phyloP scores from a whole-genome alignment of 129 eudicot species.

The Logfia minima region DNA sequence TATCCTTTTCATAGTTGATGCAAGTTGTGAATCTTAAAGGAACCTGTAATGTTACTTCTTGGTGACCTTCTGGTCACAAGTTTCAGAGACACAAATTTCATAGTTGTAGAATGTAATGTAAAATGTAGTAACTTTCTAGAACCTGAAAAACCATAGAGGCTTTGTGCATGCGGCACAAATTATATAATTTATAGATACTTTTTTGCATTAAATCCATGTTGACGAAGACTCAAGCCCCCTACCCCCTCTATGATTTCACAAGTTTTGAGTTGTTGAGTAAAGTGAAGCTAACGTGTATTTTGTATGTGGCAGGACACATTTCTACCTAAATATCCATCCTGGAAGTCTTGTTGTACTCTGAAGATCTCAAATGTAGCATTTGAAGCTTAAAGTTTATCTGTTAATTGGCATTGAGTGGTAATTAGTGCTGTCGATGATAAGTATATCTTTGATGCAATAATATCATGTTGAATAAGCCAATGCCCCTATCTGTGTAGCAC shows the following conservation, averaged over 20 bases:
- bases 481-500: conserved; percentile 21
- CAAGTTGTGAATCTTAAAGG: neutral
- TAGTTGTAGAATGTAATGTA: neutral
- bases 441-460: neutral
- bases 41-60: neutral
- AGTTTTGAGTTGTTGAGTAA: no score
- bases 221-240: neutral
- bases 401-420: neutral
- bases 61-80: neutral
- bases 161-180: neutral
- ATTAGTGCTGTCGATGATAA: conserved; percentile 3
- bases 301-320: conserved; percentile 28
- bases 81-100: neutral
- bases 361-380: conserved; percentile 65
- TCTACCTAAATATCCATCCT: conserved; percentile 70
- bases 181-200: neutral
- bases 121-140: neutral
- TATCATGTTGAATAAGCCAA: conserved; percentile 11
- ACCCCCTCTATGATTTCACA: neutral
- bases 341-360: conserved; percentile 65
- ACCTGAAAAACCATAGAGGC: neutral
- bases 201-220: neutral
- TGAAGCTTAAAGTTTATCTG: conserved; percentile 32
- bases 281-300: no score
- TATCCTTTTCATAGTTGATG: neutral